Evolutionary conservation across 2,329 filamentous ascomycete species (phyloP).

Genomic region (Scleromitrula shiraiana): DNA sequence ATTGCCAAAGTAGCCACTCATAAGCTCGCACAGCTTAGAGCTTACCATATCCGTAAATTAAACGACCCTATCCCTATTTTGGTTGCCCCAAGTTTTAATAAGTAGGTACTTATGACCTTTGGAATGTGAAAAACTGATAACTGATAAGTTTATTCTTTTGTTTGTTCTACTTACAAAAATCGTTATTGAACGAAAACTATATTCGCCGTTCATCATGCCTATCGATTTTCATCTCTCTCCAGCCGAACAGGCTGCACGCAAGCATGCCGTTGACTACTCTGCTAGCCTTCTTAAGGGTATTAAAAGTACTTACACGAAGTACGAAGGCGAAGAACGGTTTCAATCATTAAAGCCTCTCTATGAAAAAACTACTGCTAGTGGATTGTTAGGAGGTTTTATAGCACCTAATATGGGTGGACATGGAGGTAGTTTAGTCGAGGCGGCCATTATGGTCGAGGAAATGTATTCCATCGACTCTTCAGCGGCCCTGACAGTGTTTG

Average conservation of each 20-base stretch:
- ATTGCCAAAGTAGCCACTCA: too few species aligned
- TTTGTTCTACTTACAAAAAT: neutral
- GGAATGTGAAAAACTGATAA: too few species aligned
- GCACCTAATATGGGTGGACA: slow-evolving; percentile 38
- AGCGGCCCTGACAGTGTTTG: slow-evolving; percentile 42
- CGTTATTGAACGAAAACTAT: neutral
- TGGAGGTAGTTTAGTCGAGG: slow-evolving; percentile 38
- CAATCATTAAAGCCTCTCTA: slow-evolving; percentile 41
- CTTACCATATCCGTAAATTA: too few species aligned
- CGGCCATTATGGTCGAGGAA: slow-evolving; percentile 44
- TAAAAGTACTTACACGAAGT: slow-evolving; percentile 22
- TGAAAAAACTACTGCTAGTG: slow-evolving; percentile 34
- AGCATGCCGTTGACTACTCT: slow-evolving; percentile 25
- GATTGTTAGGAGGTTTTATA: slow-evolving; percentile 41
- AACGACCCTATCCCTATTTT: too few species aligned
- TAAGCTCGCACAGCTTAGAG: too few species aligned
- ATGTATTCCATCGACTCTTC: slow-evolving; percentile 44
- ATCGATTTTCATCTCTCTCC: slow-evolving; percentile 30
- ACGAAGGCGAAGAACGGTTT: slow-evolving; percentile 34
- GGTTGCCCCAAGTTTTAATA: too few species aligned
- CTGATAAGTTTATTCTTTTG: too few species aligned
- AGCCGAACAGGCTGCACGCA: slow-evolving; percentile 23
- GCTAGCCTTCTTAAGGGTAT: slow-evolving; percentile 21
- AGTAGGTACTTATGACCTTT: too few species aligned
- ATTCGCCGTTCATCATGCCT: slow-evolving; percentile 5